phyloP scores from a whole-genome alignment of 768 basidiomycete species.

The Fistulinella prunicolor region DNA sequence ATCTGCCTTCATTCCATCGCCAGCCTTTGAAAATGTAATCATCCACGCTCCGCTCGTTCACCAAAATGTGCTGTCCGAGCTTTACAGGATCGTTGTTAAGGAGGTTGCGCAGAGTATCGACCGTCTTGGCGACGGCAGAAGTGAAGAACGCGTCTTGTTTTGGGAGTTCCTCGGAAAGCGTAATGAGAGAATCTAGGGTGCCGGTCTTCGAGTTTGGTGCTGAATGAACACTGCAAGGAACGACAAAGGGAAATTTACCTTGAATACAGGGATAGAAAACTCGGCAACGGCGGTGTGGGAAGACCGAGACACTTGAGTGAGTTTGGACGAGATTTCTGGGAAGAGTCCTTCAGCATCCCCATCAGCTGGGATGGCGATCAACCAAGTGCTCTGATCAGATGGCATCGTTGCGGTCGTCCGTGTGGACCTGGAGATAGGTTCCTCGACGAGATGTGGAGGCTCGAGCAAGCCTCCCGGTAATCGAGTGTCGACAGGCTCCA shows the following conservation, averaged over 20 bases:
- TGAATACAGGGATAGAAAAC: slow-evolving; percentile 82
- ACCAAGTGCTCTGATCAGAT: slow-evolving; percentile 94
- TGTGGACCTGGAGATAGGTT: slow-evolving; percentile 2
- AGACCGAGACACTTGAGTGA: slow-evolving; percentile 55
- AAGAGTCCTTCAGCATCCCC: slow-evolving; percentile 77
- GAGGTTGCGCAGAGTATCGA: slow-evolving; percentile 89
- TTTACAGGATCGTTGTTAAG: slow-evolving; percentile 83
- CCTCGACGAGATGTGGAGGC: slow-evolving; percentile 7
- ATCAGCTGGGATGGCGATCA: slow-evolving; percentile 82
- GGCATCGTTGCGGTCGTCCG: slow-evolving; percentile 58
- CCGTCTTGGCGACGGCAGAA: slow-evolving; percentile 81
- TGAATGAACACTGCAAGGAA: slow-evolving; percentile 7
- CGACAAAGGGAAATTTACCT: slow-evolving; percentile 51
- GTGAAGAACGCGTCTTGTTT: slow-evolving; percentile 92
- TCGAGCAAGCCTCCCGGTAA: slow-evolving; percentile 1
- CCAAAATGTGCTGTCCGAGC: slow-evolving; percentile 68
- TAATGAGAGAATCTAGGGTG: slow-evolving; percentile 85
- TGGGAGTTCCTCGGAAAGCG: slow-evolving; percentile 87
- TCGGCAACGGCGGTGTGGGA: slow-evolving; percentile 55
- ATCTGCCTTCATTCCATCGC: slow-evolving; percentile 94
- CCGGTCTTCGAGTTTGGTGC: slow-evolving; percentile 62
- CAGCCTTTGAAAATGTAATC: slow-evolving; percentile 77
- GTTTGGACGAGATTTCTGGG: slow-evolving; percentile 63
- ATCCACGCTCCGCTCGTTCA: slow-evolving; percentile 78
- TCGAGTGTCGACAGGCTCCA: no score